A percentile compares a stretch with the other conserved stretches of the same genome.
phyloP scores from a whole-genome alignment of 2,329 filamentous ascomycete genomes.

The Trichoderma semiorbis region DNA sequence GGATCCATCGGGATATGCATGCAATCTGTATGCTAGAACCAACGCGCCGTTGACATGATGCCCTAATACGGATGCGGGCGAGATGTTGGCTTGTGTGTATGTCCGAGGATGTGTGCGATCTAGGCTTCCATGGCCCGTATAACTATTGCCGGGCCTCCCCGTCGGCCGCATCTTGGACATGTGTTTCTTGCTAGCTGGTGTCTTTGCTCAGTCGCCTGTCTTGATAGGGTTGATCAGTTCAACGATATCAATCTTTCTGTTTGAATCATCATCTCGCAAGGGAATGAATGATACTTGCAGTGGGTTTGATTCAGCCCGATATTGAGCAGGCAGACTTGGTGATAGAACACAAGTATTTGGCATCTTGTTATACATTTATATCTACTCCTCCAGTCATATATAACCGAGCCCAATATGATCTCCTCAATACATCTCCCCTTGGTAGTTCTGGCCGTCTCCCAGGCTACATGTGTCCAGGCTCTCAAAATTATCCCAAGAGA shows the following conservation, averaged over 20 bases:
- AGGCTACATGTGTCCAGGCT: constrained; percentile 22
- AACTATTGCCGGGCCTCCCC: constrained; percentile 11
- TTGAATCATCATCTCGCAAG: not conserved
- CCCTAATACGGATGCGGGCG: not conserved
- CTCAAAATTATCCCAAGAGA: constrained; percentile 20
- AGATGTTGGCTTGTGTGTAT: not conserved
- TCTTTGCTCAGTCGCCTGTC: not conserved
- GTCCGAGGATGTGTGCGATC: not conserved
- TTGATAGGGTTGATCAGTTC: constrained; percentile 4
- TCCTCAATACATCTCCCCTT: constrained; percentile 18
- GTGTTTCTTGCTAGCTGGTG: not conserved
- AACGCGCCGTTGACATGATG: not conserved
- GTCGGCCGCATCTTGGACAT: not conserved
- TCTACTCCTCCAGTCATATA: not conserved
- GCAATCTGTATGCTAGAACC: constrained; percentile 3
- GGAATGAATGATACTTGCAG: not conserved
- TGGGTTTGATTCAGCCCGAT: not conserved
- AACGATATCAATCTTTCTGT: not conserved
- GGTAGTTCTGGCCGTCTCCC: constrained; percentile 21
- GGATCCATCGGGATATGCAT: constrained; percentile 4
- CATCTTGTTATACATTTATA: not conserved
- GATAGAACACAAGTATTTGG: not conserved
- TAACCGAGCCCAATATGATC: not conserved
- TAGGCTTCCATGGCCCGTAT: not conserved
- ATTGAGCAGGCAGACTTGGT: not conserved